Percentiles rank a stretch among this genome's conserved stretches.
phyloP scores from a whole-genome alignment of 1,284 basidiomycete species.

The Ganoderma meredithae region DNA sequence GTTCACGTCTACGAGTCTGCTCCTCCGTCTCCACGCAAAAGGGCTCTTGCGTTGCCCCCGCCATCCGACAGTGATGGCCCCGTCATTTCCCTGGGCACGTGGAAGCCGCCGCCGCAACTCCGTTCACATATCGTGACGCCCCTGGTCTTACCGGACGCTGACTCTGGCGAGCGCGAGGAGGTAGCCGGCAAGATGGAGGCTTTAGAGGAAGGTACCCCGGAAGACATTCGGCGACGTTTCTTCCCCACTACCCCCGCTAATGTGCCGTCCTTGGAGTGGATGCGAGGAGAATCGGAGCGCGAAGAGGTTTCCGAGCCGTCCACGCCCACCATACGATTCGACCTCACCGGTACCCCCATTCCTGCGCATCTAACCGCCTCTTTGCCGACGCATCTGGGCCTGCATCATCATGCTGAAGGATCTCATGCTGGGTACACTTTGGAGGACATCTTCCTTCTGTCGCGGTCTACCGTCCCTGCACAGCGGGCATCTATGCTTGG shows the following conservation, averaged over 20 bases:
- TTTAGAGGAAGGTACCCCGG: conserved; percentile 78
- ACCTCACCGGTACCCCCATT: conserved; percentile 76
- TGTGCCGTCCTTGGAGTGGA: conserved; percentile 83
- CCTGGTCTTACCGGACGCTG: background rate
- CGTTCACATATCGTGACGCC: background rate
- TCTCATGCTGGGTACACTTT: conserved; percentile 87
- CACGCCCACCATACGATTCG: conserved; percentile 64
- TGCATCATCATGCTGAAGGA: conserved; percentile 91
- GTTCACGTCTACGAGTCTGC: conserved; percentile 83
- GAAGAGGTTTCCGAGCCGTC: conserved; percentile 32
- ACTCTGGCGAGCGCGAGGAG: background rate
- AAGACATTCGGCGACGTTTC: conserved; percentile 84
- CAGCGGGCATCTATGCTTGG: conserved; percentile 87
- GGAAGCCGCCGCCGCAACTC: conserved; percentile 26
- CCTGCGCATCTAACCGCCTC: conserved; percentile 54
- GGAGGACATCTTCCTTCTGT: conserved; percentile 85
- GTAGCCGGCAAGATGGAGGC: conserved; percentile 35
- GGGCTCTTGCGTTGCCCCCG: conserved; percentile 54
- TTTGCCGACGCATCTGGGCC: conserved; percentile 83
- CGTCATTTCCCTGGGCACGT: conserved; percentile 62
- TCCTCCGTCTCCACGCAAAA: conserved; percentile 72
- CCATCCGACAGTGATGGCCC: conserved; percentile 52
- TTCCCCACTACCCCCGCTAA: conserved; percentile 78
- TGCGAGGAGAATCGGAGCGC: conserved; percentile 47
- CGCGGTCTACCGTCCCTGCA: conserved; percentile 83